phyloP scores from a whole-genome alignment of 2,329 filamentous ascomycete species.

The Fusarium heterosporum region DNA sequence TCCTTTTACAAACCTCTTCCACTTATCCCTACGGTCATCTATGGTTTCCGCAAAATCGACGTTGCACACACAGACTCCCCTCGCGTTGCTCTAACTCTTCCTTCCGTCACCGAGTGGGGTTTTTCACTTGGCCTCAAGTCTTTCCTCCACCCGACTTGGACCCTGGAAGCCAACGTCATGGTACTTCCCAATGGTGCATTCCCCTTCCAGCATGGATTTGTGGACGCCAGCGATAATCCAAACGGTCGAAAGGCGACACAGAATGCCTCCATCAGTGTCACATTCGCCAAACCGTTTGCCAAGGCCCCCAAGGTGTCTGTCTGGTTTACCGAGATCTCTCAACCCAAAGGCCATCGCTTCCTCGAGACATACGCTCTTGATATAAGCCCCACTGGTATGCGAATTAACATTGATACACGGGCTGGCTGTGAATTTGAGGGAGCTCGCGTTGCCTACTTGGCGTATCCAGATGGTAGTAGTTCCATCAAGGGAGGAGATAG shows the following conservation, averaged over 20 bases:
- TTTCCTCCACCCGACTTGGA: not conserved
- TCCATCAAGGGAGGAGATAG: not conserved
- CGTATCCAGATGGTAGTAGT: not conserved
- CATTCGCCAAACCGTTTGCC: too few relatives aligned
- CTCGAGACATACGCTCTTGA: too few relatives aligned
- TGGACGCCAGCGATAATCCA: too few relatives aligned
- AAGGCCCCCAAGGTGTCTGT: too few relatives aligned
- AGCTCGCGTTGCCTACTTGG: not conserved
- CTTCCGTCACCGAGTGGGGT: not conserved
- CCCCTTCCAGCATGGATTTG: too few relatives aligned
- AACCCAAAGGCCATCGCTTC: too few relatives aligned
- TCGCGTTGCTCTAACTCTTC: not conserved
- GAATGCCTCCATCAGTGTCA: too few relatives aligned
- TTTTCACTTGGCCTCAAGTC: not conserved
- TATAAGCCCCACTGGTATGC: too few relatives aligned
- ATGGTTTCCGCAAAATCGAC: not conserved
- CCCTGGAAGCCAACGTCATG: not conserved
- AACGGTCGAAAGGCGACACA: too few relatives aligned
- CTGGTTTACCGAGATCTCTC: too few relatives aligned
- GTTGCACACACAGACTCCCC: not conserved
- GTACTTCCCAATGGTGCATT: too few relatives aligned
- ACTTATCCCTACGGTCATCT: not conserved
- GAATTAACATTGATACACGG: too few relatives aligned
- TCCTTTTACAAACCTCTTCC: not conserved
- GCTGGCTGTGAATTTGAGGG: not conserved